Evolutionary conservation across 257 asterid genomes (phyloP).

Genomic region (Scutellaria minor): DNA sequence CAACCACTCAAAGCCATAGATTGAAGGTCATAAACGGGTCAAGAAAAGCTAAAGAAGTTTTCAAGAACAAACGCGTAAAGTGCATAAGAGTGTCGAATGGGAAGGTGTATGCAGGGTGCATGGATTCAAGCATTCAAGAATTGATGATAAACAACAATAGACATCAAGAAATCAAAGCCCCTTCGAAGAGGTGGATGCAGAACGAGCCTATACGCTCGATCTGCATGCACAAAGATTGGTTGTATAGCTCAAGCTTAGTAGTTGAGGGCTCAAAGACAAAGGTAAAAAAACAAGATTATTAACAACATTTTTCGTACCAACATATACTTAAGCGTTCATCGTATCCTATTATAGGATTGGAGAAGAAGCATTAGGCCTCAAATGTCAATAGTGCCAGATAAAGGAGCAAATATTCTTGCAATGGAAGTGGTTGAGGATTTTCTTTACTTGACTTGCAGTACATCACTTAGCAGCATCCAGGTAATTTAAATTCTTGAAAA

Average conservation of each 20-base stretch:
- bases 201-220: conserved; percentile 75
- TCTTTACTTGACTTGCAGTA: conserved; percentile 65
- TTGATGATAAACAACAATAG: conserved; percentile 59
- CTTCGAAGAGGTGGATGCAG: conserved; percentile 80
- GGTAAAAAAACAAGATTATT: conserved; percentile 43
- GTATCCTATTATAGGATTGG: conserved; percentile 73
- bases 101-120: conserved; percentile 79
- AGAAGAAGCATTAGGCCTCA: conserved; percentile 66
- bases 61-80: conserved; percentile 74
- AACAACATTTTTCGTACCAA: too few relatives aligned
- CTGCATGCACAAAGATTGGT: conserved; percentile 72
- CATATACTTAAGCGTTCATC: neutral
- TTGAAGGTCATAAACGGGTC: conserved; percentile 76
- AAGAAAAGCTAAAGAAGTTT: conserved; percentile 59
- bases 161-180: conserved; percentile 74
- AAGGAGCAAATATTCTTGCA: conserved; percentile 66
- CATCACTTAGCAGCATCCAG: conserved; percentile 79
- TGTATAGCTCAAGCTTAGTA: conserved; percentile 60
- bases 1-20: conserved; percentile 62
- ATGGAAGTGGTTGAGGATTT: conserved; percentile 98
- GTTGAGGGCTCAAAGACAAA: conserved; percentile 78
- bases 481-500: conserved; percentile 39
- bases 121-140: conserved; percentile 87
- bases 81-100: conserved; percentile 62
- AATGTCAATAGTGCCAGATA: conserved; percentile 61